Evolutionary conservation across 2,329 filamentous ascomycete genomes (phyloP).

Genomic region (Sarocladiaceae sp.): DNA sequence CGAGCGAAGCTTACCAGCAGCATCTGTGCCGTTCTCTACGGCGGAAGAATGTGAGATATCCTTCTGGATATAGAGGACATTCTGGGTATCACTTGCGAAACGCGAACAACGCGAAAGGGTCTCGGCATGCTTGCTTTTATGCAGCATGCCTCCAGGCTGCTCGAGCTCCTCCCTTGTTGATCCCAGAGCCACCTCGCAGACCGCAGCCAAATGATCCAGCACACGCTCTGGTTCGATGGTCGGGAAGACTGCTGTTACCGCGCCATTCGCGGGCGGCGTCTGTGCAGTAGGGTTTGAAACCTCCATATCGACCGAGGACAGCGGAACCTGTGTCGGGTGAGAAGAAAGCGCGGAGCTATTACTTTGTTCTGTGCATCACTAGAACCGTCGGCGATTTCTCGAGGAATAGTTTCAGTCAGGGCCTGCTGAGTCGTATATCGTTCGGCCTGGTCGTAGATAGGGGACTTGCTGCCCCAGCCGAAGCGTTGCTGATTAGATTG

Average conservation of each 20-base stretch:
- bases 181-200: conserved; percentile 70
- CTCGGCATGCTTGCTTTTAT: conserved; percentile 65
- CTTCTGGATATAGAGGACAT: conserved; percentile 88
- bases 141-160: conserved; percentile 76
- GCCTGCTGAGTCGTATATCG: not conserved
- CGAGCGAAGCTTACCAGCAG: conserved; percentile 43
- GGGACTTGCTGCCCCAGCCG: not conserved
- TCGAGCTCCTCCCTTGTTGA: conserved; percentile 76
- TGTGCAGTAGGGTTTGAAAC: conserved; percentile 42
- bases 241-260: conserved; percentile 41
- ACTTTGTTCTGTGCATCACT: not conserved
- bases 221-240: conserved; percentile 64
- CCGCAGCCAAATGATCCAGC: conserved; percentile 66
- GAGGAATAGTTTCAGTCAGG: not conserved
- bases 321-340: conserved; percentile 14
- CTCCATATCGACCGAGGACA: conserved; percentile 42
- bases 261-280: conserved; percentile 43
- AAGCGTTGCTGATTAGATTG: not conserved
- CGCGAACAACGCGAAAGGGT: conserved; percentile 83
- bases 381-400: not conserved
- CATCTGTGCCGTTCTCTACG: conserved; percentile 43
- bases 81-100: conserved; percentile 84
- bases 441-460: not conserved
- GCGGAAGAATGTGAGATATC: conserved; percentile 57
- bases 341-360: conserved; percentile 8